These are phyloP conservation scores for Hirschfeldia incana DNA, from an alignment of 345 rosid genomes.

Conservation along the genomic window DNA sequence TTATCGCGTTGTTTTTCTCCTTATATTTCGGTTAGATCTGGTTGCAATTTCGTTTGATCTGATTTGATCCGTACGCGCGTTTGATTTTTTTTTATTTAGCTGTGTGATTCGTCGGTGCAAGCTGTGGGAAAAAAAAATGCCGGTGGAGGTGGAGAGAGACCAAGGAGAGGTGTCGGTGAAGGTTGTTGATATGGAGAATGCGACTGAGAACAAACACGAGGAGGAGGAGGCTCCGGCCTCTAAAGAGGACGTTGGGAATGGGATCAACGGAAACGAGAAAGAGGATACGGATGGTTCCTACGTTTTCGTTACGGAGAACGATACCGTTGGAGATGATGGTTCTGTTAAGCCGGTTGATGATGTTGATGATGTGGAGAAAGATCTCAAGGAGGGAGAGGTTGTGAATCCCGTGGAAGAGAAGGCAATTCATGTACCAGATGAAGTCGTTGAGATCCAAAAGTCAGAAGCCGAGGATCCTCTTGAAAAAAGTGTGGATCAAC, in stretches of 20 bases:
- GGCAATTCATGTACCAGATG: constrained; percentile 11
- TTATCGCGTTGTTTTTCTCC: not conserved
- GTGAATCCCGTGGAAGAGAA: not conserved
- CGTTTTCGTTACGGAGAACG: constrained; percentile 47
- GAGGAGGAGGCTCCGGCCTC: constrained; percentile 31
- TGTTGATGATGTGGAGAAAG: constrained; percentile 24
- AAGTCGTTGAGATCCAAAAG: constrained; percentile 21
- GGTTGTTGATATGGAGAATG: constrained; percentile 41
- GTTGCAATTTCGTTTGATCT: constrained; percentile 35
- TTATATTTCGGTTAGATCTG: constrained; percentile 28
- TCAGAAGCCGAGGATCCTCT: constrained; percentile 15
- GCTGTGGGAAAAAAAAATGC: constrained; percentile 41
- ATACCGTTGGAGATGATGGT: constrained; percentile 43
- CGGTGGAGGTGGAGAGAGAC: constrained; percentile 52
- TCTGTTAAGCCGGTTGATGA: constrained; percentile 1
- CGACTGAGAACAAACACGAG: constrained; percentile 25
- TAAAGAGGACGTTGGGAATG: constrained; percentile 46
- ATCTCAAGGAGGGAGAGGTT: constrained; percentile 17
- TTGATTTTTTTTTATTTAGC: not conserved
- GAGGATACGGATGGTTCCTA: constrained; percentile 46
- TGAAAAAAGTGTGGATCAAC: constrained; percentile 5
- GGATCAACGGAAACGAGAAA: constrained; percentile 38
- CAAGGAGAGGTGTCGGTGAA: constrained; percentile 43
- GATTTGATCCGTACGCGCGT: not conserved
- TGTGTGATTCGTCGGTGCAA: constrained; percentile 37